Evolutionary conservation across 768 basidiomycete genomes (phyloP), one percentile per base, ranked within the genome.

Genomic region (Russula foetens): DNA sequence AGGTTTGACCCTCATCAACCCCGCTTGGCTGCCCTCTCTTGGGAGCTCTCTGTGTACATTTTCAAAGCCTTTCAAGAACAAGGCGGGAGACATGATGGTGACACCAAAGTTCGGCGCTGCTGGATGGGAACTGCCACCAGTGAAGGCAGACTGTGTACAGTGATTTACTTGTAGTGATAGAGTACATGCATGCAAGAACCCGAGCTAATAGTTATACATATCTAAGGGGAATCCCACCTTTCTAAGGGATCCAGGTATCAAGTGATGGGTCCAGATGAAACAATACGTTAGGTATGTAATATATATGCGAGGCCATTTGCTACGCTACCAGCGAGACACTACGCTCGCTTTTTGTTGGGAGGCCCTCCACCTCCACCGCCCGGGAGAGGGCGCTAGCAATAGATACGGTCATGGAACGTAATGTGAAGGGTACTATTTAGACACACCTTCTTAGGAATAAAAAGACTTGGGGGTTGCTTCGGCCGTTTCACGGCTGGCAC

Each of bases 1-100:
- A 92, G 93, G 85, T 23, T 67, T 95, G 24, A 98, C 96, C 0
- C 78, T 85, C 35, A 78, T 98, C 63, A 95, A 98, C 71, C 81
- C 92, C 1, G 79, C 82, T 9, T 99, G 97, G 97, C 74, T 99
- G 38, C 78, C 91, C 2, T 79, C 80, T 0, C 79, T 98, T 8
- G 95, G 90, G 11, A 86, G 82, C 55, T 76, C 86, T 0, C 73
- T 98, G 24, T 98, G 95, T 72, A 87, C 88, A 1, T 97, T 90
- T 71, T 93, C 91, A 7, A 94, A 93, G 72, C 90, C 92, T 1
- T 71, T 83, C 26, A 88, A 87, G 72, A 85, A 85, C 54, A 82
- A 75, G 44, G 73, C 77, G 1, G 88, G 92, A 7, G 74, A 79
- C 11, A 74, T 85, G 60, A 84, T 92, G 79, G 82, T 86, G 11